Percentiles rank a stretch among this genome's conserved stretches.
These are phyloP conservation scores for Syzygium aromaticum DNA, from an alignment of 345 rosid genomes.

Conservation along the genomic window DNA sequence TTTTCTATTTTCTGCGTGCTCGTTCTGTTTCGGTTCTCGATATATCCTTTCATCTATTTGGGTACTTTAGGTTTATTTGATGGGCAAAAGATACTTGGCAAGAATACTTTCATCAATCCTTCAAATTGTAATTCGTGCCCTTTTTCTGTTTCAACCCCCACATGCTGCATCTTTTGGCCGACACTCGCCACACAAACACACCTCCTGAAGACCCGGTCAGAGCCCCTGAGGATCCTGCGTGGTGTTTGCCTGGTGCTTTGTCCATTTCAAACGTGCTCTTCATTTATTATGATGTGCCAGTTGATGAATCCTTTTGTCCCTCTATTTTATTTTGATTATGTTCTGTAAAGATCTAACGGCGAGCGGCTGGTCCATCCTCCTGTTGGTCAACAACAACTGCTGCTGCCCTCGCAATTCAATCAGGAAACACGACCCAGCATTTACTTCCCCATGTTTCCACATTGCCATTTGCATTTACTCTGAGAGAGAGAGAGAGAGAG, in stretches of 20 bases:
- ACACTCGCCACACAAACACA: not conserved
- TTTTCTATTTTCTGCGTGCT: no score
- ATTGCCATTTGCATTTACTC: not conserved
- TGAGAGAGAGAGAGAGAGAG: not conserved
- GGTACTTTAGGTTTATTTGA: not conserved
- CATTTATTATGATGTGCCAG: not conserved
- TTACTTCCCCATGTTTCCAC: constrained; percentile 20
- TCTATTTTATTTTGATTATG: not conserved
- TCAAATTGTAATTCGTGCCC: not conserved
- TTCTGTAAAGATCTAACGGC: not conserved
- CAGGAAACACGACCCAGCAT: constrained; percentile 10
- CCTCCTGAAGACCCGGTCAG: constrained; percentile 20
- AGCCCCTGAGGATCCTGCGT: not conserved
- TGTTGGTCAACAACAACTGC: not conserved
- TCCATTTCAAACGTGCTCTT: not conserved
- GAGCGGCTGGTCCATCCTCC: not conserved
- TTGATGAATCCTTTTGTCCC: not conserved
- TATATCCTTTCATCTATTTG: no score
- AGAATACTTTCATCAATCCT: not conserved
- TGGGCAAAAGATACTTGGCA: not conserved
- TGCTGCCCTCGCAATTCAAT: not conserved
- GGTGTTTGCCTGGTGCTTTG: not conserved
- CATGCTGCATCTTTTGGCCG: not conserved
- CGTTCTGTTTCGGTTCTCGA: no score
- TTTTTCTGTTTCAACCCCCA: not conserved